Percentiles rank a stretch among this genome's conserved stretches.
Evolutionary conservation across 2,329 filamentous ascomycete species (phyloP).

Genomic region (Cytospora piceicola): DNA sequence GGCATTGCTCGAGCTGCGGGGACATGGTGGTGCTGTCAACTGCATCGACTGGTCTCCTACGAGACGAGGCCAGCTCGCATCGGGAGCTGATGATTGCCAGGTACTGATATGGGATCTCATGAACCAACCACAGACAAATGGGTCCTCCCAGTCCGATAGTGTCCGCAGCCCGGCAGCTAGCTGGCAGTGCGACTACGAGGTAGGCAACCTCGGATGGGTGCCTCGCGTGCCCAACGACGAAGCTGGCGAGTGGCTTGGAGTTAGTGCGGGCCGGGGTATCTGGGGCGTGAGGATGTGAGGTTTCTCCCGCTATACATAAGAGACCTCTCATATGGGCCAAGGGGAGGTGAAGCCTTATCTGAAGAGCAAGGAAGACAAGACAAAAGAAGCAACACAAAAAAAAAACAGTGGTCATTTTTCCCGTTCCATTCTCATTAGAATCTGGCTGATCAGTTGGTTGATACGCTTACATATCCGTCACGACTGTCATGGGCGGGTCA

Average conservation of each 20-base stretch:
- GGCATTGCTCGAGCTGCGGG: slow-evolving; percentile 88
- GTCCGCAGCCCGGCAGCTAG: slow-evolving; percentile 71
- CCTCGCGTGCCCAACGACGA: slow-evolving; percentile 71
- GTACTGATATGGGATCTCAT: slow-evolving; percentile 94
- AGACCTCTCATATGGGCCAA: neutral
- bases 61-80: slow-evolving; percentile 84
- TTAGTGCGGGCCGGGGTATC: slow-evolving; percentile 78
- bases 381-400: slow-evolving; percentile 17
- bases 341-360: slow-evolving; percentile 3
- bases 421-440: slow-evolving; percentile 13
- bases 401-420: slow-evolving; percentile 19
- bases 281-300: slow-evolving; percentile 66
- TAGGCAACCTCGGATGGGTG: slow-evolving; percentile 84
- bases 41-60: slow-evolving; percentile 95
- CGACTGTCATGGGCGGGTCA: slow-evolving; percentile 6
- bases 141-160: slow-evolving; percentile 57
- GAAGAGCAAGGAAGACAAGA: slow-evolving; percentile 8
- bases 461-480: slow-evolving; percentile 8
- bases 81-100: slow-evolving; percentile 87
- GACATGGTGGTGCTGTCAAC: slow-evolving; percentile 83
- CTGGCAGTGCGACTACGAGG: slow-evolving; percentile 87
- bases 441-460: slow-evolving; percentile 23
- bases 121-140: slow-evolving; percentile 57
- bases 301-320: neutral
- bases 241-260: slow-evolving; percentile 81